Conservation (phyloP, 2,329 filamentous ascomycete species). For the Coniochaeta sp. region DNA sequence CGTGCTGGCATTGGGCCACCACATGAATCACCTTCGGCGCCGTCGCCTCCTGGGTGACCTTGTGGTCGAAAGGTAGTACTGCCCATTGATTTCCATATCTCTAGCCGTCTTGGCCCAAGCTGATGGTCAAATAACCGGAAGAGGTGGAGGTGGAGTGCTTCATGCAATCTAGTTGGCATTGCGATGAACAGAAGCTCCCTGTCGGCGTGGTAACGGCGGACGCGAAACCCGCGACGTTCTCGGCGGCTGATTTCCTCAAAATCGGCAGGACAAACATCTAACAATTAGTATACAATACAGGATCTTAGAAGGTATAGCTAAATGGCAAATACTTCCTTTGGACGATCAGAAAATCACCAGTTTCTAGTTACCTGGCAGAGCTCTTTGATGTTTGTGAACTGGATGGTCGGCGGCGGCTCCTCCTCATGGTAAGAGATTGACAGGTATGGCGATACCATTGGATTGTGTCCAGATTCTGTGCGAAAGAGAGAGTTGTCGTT, state of each 20-base stretch:
- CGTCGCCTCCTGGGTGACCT: slow-evolving; percentile 4
- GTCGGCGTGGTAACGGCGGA: slow-evolving; percentile 3
- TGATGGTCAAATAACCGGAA: not conserved
- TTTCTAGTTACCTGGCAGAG: not conserved
- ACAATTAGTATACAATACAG: not conserved
- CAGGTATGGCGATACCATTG: not conserved
- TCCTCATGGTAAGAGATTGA: not conserved
- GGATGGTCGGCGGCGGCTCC: not conserved
- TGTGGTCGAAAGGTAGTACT: slow-evolving; percentile 1
- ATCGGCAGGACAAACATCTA: slow-evolving; percentile 1
- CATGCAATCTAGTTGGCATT: slow-evolving; percentile 1
- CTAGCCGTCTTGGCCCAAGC: not conserved
- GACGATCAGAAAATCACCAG: slow-evolving; percentile 1
- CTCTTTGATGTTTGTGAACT: slow-evolving; percentile 2
- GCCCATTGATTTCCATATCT: not conserved
- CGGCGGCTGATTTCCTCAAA: not conserved
- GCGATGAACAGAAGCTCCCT: not conserved
- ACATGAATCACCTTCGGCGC: slow-evolving; percentile 2
- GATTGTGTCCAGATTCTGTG: not conserved
- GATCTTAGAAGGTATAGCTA: not conserved
- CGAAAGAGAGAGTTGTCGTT: not conserved
- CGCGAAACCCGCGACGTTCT: not conserved
- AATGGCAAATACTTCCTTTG: not conserved
- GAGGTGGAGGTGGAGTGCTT: not conserved
- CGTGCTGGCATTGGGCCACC: slow-evolving; percentile 3